Percentiles rank a stretch among this genome's conserved stretches.
phyloP scores from a whole-genome alignment of 768 basidiomycete species.

The Lyophyllum decastes region DNA sequence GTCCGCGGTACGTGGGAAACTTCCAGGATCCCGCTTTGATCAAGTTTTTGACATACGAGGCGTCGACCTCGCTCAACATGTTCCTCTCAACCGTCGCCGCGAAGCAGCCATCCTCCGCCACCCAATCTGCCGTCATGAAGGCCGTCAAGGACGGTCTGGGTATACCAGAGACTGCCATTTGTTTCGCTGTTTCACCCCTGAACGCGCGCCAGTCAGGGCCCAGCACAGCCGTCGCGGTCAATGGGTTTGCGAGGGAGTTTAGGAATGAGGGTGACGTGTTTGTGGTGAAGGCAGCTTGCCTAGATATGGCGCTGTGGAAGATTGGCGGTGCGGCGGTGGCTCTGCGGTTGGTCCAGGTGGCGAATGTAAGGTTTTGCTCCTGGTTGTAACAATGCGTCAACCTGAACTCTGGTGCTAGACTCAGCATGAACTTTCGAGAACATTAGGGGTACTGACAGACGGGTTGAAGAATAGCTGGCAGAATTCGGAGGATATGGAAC shows the following conservation, averaged over 20 bases:
- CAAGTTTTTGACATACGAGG: constrained; percentile 83
- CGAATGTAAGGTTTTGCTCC: constrained; percentile 49
- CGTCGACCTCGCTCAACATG: constrained; percentile 82
- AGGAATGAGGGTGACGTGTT: constrained; percentile 54
- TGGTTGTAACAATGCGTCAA: constrained; percentile 41
- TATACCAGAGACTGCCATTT: constrained; percentile 35
- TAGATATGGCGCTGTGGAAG: constrained; percentile 80
- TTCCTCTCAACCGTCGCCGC: constrained; percentile 53
- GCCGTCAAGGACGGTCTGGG: constrained; percentile 52
- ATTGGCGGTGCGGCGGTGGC: constrained; percentile 81
- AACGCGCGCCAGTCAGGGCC: constrained; percentile 23
- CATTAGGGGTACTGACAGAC: constrained; percentile 73
- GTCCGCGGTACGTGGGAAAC: constrained; percentile 73
- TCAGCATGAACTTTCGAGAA: constrained; percentile 72
- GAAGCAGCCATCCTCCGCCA: constrained; percentile 27
- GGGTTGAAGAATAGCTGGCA: constrained; percentile 86
- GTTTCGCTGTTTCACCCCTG: constrained; percentile 43
- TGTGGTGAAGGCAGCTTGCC: constrained; percentile 56
- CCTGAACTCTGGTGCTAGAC: constrained; percentile 44
- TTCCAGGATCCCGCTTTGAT: constrained; percentile 73
- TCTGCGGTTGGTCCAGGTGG: constrained; percentile 74
- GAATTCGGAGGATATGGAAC: constrained; percentile 94
- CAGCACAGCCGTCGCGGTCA: constrained; percentile 12
- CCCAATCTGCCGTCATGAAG: constrained; percentile 42
- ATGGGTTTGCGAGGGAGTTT: constrained; percentile 25